Evolutionary conservation across 306 rosid genomes (phyloP).

Genomic region (Sphenostylis stenocarpa): DNA sequence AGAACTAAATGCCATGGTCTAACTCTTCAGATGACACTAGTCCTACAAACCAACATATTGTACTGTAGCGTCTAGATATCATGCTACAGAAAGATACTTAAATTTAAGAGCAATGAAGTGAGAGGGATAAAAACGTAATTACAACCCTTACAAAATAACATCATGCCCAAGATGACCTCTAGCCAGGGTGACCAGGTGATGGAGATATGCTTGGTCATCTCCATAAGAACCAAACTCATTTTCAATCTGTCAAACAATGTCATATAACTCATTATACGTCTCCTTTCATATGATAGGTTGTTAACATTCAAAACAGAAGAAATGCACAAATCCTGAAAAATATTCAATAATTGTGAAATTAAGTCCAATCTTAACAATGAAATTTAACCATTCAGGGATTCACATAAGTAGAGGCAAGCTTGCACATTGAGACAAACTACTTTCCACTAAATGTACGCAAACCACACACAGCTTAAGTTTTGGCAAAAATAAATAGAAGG

Average conservation of each 20-base stretch:
- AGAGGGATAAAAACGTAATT: conserved; percentile 31
- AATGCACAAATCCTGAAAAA: conserved; percentile 2
- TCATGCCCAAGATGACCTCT: conserved; percentile 77
- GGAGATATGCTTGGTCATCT: conserved; percentile 78
- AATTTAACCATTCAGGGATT: conserved; percentile 20
- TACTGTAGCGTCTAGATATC: not conserved
- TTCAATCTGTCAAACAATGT: conserved; percentile 72
- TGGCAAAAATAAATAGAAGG: conserved; percentile 10
- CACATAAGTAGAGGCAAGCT: not conserved
- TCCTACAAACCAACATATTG: conserved; percentile 5
- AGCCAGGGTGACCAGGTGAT: conserved; percentile 66
- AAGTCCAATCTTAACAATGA: conserved; percentile 19
- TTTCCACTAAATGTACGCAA: conserved; percentile 14
- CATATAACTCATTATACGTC: conserved; percentile 5
- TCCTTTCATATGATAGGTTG: conserved; percentile 20
- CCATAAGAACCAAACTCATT: conserved; percentile 93
- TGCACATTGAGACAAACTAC: not conserved
- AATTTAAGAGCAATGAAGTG: conserved; percentile 14
- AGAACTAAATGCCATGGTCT: not conserved
- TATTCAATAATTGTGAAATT: not conserved
- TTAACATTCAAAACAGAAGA: conserved; percentile 16
- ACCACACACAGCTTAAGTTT: not conserved
- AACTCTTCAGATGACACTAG: not conserved
- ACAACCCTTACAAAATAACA: conserved; percentile 68
- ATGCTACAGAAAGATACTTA: conserved; percentile 17